Base-by-base conservation (phyloP, 2,329 filamentous ascomycete genomes). In the Aaosphaeria arxii region DNA sequence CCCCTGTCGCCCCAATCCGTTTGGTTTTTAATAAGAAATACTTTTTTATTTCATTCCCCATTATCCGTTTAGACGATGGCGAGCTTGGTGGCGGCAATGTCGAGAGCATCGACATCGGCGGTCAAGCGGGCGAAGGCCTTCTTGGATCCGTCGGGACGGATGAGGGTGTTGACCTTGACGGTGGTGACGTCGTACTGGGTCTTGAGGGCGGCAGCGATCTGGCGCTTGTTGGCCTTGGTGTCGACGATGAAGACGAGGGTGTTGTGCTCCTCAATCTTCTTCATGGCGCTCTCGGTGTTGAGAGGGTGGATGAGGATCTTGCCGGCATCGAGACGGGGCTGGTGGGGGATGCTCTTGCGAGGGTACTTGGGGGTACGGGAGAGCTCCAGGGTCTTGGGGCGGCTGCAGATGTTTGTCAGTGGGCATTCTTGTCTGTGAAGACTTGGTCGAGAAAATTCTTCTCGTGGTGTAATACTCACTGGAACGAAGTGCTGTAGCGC, bases 231-330 rank as follows among this genome's bases (percentile, higher is more conserved):
- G 77, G 92, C 86, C 68, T 72, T 72, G 77, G 92, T 80, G 66
- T 96, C 88, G 72, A 95, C 90, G 67, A 96, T 95, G 84, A 96
- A 96, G 74, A 95, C 90, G 45, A 99, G 86, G 64, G 94, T 99
- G 86, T 99, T 99, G 86, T 99, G 91, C 88, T 99, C 94, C 84
- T 99, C 94, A 68, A 99, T 96, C 88, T 96, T 96, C 90, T 99
- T 99, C 92, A 99, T 97, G 71, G 95, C 94, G 72, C 88, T 94
- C 88, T 99, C 94, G 54, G 94, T 99, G 87, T 99, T 99, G 73
- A 99, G 85, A 63, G 94, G 66, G 94, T 96, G 90, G 73, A 97
- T 82, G 76, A 99, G 88, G 75, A 97, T 83, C 86, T 95, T 96
- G 85, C 91, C 89, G 80, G 92, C 89, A 80, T 99, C 94, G 71